phyloP scores from a whole-genome alignment of 192 early-diverging fungal genomes.

The Backusella sp. region DNA sequence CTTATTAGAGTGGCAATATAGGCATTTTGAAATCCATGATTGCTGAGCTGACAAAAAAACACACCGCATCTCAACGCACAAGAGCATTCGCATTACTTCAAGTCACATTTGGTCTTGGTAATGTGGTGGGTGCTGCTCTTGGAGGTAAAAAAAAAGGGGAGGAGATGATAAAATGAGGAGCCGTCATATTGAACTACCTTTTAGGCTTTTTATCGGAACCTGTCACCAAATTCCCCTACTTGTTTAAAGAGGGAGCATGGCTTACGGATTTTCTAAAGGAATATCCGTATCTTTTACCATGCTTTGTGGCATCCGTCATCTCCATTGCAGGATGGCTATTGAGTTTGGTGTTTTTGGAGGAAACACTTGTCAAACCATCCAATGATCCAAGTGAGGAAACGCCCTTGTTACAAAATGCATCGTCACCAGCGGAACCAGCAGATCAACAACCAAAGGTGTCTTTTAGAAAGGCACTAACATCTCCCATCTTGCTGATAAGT shows the following conservation, averaged over 20 bases:
- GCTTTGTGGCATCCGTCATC: constrained; percentile 53
- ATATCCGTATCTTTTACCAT: constrained; percentile 77
- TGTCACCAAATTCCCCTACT: constrained; percentile 46
- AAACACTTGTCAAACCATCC: constrained; percentile 36
- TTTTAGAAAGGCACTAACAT: constrained; percentile 19
- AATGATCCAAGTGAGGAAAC: neutral
- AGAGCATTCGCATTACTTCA: constrained; percentile 65
- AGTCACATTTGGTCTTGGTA: constrained; percentile 60
- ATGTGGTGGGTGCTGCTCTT: constrained; percentile 55
- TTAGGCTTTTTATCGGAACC: constrained; percentile 63
- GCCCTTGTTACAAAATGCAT: neutral
- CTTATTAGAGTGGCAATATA: constrained; percentile 52
- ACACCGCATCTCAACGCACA: constrained; percentile 47
- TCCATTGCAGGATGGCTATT: constrained; percentile 53
- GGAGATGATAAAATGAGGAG: neutral
- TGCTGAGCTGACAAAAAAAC: constrained; percentile 71
- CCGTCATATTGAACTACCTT: neutral
- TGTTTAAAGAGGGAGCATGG: constrained; percentile 38
- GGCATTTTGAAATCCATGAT: constrained; percentile 69
- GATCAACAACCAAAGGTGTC: neutral
- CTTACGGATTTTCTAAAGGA: constrained; percentile 43
- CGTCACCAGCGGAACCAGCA: neutral
- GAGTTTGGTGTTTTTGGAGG: constrained; percentile 52
- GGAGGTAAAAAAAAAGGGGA: constrained; percentile 44
- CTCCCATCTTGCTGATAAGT: constrained; percentile 14